Base-by-base conservation (phyloP, 176 grass and related monocot species). In the Aegilops longissima region DNA sequence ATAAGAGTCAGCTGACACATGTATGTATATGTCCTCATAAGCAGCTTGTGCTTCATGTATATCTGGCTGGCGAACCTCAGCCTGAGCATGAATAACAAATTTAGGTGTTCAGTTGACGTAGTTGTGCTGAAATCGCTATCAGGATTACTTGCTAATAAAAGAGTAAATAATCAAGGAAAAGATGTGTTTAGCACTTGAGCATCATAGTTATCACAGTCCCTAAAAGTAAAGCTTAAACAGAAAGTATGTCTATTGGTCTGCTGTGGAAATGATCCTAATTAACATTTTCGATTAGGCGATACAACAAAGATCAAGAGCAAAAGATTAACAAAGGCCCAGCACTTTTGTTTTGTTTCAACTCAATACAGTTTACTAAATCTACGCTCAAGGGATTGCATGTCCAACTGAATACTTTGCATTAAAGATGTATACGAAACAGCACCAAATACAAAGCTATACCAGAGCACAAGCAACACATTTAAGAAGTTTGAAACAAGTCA, bases 1-100 rank as follows among this genome's bases (percentile, higher is more conserved):
- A 84, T 98, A 91, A 66, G 93, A 91, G 40, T 95, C 96, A 61
- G 96, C 92, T 38, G 82, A 90, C 61, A 98, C 90, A 82, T 92
- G 90, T 16, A 98, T 87, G 33, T 92, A 80, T 73, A 98, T 69
- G 56, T 95, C 96, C 85, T 94, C 92, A 89, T 94, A 98, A 56
- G 79, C 79, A 94, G 44, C 86, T 82, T 80, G 81, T 8, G 34
- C 88, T 86, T 94, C 93, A 86, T 86, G 80, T 94, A 91, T 80
- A 73, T 94, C 93, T 73, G 85, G 40, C 66, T 91, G 88, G 42
- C 85, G 83, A 82, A 98, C 89, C 91, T 98, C 93, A 69, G 27
- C 76, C 96, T 98, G 93, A 69, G 66, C 65, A 90, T 44, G 51
- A 82, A 87, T 71, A 86, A 31, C 39, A 85, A 40, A 9, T 30